Percentiles rank a stretch among this genome's conserved stretches.
phyloP scores from a whole-genome alignment of 179 eudicot species.

The Spinacia oleracea region DNA sequence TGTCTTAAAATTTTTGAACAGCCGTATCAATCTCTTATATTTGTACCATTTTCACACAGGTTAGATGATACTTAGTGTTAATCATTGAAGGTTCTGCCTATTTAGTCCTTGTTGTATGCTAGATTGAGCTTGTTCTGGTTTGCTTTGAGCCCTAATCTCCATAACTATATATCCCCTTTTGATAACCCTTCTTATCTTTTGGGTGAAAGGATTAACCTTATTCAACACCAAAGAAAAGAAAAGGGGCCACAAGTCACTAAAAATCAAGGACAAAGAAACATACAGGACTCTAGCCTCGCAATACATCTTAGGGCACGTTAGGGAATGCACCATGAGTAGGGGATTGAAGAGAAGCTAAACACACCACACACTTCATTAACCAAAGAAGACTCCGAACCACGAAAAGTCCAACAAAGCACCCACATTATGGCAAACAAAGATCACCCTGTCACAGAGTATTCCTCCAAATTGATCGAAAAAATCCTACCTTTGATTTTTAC shows the following conservation, averaged over 20 bases:
- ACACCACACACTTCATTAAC: neutral
- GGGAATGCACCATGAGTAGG: neutral
- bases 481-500: neutral
- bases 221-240: neutral
- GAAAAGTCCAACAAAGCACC: neutral
- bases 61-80: too few relatives aligned
- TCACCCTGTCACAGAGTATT: neutral
- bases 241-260: neutral
- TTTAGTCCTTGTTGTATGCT: too few relatives aligned
- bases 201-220: neutral
- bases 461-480: too few relatives aligned
- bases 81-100: too few relatives aligned
- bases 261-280: neutral
- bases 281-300: neutral
- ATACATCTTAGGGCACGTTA: neutral
- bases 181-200: too few relatives aligned
- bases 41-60: too few relatives aligned
- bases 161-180: neutral
- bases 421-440: neutral
- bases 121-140: neutral
- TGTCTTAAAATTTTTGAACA: too few relatives aligned
- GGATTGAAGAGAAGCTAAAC: too few relatives aligned
- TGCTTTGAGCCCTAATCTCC: neutral
- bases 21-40: too few relatives aligned
- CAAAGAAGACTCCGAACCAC: neutral